Evolutionary conservation across 1,284 basidiomycete genomes (phyloP).

Genomic region (Pseudozyma thailandica): DNA sequence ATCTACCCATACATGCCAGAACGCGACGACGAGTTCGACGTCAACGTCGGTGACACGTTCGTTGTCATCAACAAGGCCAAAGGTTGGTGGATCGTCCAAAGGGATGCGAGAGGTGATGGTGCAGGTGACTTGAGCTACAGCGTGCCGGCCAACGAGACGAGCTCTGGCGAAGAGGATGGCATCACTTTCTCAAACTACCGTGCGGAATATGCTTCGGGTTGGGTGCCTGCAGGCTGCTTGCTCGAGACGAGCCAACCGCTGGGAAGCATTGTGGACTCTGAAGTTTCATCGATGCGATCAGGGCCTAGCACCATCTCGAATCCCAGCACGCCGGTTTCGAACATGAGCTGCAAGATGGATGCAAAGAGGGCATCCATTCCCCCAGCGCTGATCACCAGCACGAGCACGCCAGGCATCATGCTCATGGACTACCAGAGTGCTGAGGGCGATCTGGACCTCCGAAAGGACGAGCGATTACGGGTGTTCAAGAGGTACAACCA

Average conservation of each 20-base stretch:
- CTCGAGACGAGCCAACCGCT: constrained; percentile 77
- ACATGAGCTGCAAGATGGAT: constrained; percentile 19
- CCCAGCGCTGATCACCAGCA: constrained; percentile 87
- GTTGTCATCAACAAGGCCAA: constrained; percentile 91
- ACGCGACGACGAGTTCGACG: constrained; percentile 97
- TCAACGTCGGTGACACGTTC: constrained; percentile 80
- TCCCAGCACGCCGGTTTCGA: constrained; percentile 36
- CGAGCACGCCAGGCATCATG: constrained; percentile 90
- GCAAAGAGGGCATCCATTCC: constrained; percentile 75
- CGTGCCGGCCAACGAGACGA: constrained; percentile 74
- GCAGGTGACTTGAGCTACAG: constrained; percentile 82
- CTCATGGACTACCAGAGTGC: constrained; percentile 90
- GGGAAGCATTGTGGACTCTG: constrained; percentile 63
- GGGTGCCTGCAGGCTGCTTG: constrained; percentile 78
- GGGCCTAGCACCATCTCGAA: constrained; percentile 39
- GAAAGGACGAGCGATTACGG: constrained; percentile 84
- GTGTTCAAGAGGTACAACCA: constrained; percentile 97
- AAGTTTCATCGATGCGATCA: constrained; percentile 7
- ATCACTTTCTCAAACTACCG: constrained; percentile 30
- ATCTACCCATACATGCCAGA: constrained; percentile 96
- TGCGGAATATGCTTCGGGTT: constrained; percentile 58
- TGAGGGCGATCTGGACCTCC: constrained; percentile 85
- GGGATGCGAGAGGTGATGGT: constrained; percentile 79
- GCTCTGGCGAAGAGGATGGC: constrained; percentile 36
- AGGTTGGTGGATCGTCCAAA: constrained; percentile 99